A percentile compares a stretch with the other conserved stretches of the same genome.
Evolutionary conservation across 805 yeast genomes (phyloP).

Genomic region (Hanseniaspora meyeri): DNA sequence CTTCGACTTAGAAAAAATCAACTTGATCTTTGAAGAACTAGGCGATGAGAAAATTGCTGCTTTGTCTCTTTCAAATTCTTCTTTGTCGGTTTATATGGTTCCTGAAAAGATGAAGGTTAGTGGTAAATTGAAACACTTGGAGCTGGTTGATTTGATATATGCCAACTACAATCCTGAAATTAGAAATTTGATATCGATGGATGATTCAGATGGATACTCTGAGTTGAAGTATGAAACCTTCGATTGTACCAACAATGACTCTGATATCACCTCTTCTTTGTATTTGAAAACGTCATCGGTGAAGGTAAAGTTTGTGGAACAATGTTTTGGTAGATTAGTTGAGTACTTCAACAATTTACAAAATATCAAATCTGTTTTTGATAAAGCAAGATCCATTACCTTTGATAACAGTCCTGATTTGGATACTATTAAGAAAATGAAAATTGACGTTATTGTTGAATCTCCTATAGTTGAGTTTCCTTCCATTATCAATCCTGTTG

Average conservation of each 20-base stretch:
- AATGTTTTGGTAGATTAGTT: conserved; percentile 56
- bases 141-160: conserved; percentile 63
- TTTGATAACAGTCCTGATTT: conserved; percentile 64
- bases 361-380: conserved; percentile 80
- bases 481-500: conserved; percentile 33
- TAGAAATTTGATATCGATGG: conserved; percentile 61
- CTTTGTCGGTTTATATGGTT: conserved; percentile 47
- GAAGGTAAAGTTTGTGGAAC: conserved; percentile 67
- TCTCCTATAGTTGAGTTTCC: conserved; percentile 85
- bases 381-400: conserved; percentile 78
- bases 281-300: conserved; percentile 65
- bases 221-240: conserved; percentile 76
- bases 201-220: conserved; percentile 61
- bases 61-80: conserved; percentile 59
- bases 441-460: conserved; percentile 55
- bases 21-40: conserved; percentile 64
- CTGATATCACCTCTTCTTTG: conserved; percentile 32
- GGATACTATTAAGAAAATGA: conserved; percentile 41
- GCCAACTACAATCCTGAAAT: conserved; percentile 50
- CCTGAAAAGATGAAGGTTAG: conserved; percentile 67
- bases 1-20: conserved; percentile 59
- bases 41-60: conserved; percentile 61
- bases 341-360: conserved; percentile 61
- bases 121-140: conserved; percentile 65
- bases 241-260: conserved; percentile 38